These are phyloP conservation scores for Botrytis fabae DNA, from an alignment of 2,329 filamentous ascomycete species.

Conservation along the genomic window DNA sequence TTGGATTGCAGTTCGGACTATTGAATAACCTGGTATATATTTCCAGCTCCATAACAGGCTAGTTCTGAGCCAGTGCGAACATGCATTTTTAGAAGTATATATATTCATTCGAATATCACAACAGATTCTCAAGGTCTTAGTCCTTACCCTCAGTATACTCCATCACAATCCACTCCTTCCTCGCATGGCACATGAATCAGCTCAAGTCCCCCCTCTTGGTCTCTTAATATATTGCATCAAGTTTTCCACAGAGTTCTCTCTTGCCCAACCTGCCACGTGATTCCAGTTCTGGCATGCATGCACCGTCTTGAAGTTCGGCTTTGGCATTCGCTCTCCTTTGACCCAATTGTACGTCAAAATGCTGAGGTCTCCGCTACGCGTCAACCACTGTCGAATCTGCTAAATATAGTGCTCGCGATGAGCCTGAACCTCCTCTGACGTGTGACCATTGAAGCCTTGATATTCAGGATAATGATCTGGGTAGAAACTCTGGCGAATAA, in stretches of 20 bases:
- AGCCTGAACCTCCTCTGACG: not conserved
- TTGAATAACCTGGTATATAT: too few relatives aligned
- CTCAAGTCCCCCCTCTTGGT: too few relatives aligned
- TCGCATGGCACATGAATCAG: not conserved
- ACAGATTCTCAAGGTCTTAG: too few relatives aligned
- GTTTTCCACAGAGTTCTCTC: not conserved
- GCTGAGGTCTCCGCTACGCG: constrained; percentile 2
- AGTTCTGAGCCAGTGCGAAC: too few relatives aligned
- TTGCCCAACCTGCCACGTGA: not conserved
- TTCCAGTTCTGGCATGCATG: constrained; percentile 2
- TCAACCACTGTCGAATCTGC: not conserved
- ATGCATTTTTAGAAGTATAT: too few relatives aligned
- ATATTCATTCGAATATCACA: too few relatives aligned
- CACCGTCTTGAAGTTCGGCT: not conserved
- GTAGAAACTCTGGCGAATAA: constrained; percentile 8
- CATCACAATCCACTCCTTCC: not conserved
- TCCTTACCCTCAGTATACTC: too few relatives aligned
- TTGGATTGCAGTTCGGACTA: too few relatives aligned
- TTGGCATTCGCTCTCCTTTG: constrained; percentile 12
- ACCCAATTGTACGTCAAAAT: constrained; percentile 8
- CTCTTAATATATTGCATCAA: not conserved
- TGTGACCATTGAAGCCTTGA: constrained; percentile 4
- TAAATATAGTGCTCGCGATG: constrained; percentile 4
- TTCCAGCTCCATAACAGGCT: too few relatives aligned
- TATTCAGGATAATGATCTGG: constrained; percentile 6